Percentiles rank a stretch among this genome's conserved stretches.
These are phyloP conservation scores for Monascus purpureus DNA, from an alignment of 495 filamentous ascomycete genomes.

Conservation along the genomic window DNA sequence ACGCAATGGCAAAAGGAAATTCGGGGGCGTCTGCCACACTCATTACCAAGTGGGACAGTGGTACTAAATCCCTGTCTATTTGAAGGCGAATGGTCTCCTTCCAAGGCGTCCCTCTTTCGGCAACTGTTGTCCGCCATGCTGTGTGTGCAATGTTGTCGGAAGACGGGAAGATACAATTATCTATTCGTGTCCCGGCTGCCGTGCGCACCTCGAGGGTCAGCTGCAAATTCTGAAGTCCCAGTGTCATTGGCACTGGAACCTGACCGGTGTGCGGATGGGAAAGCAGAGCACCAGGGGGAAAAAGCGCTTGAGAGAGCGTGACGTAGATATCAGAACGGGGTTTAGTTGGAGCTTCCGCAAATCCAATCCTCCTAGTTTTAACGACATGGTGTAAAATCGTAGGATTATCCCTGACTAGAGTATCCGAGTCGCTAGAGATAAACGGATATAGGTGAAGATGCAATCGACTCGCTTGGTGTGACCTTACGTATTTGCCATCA, in stretches of 20 bases:
- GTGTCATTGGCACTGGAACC: slow-evolving; percentile 45
- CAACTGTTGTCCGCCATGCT: slow-evolving; percentile 75
- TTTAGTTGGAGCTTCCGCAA: slow-evolving; percentile 80
- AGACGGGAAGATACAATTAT: slow-evolving; percentile 74
- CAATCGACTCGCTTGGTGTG: slow-evolving; percentile 52
- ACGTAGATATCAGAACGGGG: slow-evolving; percentile 89
- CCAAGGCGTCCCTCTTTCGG: slow-evolving; percentile 68
- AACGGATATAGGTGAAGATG: slow-evolving; percentile 69
- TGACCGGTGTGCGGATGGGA: slow-evolving; percentile 68
- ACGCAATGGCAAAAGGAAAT: slow-evolving; percentile 76
- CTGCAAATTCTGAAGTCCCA: slow-evolving; percentile 63
- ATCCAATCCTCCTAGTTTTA: slow-evolving; percentile 80
- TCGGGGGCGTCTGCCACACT: slow-evolving; percentile 71
- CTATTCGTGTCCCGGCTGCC: slow-evolving; percentile 62
- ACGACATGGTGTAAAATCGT: slow-evolving; percentile 71
- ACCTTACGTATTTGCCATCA: slow-evolving; percentile 58
- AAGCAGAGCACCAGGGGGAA: slow-evolving; percentile 65
- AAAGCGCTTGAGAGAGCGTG: slow-evolving; percentile 57
- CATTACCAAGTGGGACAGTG: slow-evolving; percentile 76
- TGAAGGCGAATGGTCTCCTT: slow-evolving; percentile 74
- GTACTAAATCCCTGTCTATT: slow-evolving; percentile 67
- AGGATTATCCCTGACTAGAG: slow-evolving; percentile 70
- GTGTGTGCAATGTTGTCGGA: slow-evolving; percentile 63
- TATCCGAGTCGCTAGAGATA: slow-evolving; percentile 56
- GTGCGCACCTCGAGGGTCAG: slow-evolving; percentile 79